phyloP scores from a whole-genome alignment of 78 protist species.

The Dictyostelium firmibasis region DNA sequence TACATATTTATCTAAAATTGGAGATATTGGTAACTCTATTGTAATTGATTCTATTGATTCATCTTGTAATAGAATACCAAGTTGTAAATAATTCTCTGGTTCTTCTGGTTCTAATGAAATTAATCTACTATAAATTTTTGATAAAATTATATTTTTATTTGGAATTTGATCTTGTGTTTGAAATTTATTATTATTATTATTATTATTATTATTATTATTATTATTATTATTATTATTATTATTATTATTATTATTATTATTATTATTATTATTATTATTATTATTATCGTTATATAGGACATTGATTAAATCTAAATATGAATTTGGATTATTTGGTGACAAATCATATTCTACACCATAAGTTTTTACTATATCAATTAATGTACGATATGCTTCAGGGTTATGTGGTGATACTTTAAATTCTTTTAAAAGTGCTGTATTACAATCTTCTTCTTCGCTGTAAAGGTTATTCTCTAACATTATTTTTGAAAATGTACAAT shows the following conservation, averaged over 20 bases:
- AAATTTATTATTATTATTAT: too few species aligned
- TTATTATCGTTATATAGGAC: too few species aligned
- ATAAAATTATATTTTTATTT: too few species aligned
- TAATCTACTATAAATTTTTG: neutral
- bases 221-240: too few species aligned
- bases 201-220: too few species aligned
- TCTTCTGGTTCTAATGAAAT: neutral
- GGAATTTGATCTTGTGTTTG: neutral
- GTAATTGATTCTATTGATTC: neutral
- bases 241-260: too few species aligned
- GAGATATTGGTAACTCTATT: neutral
- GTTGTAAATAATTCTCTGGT: neutral
- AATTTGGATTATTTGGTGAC: neutral
- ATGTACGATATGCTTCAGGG: neutral
- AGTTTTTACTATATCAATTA: neutral
- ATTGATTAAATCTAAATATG: neutral
- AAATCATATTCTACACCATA: neutral
- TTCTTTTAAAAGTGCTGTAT: neutral
- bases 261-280: too few species aligned
- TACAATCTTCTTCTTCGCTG: neutral
- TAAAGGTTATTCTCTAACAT: neutral
- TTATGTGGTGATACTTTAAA: neutral
- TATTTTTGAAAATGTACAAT: neutral
- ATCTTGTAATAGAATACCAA: neutral
- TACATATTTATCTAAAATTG: neutral